These are phyloP conservation scores for Picocystis salinarum DNA, from an alignment of 139 green algal species.

Conservation along the genomic window DNA sequence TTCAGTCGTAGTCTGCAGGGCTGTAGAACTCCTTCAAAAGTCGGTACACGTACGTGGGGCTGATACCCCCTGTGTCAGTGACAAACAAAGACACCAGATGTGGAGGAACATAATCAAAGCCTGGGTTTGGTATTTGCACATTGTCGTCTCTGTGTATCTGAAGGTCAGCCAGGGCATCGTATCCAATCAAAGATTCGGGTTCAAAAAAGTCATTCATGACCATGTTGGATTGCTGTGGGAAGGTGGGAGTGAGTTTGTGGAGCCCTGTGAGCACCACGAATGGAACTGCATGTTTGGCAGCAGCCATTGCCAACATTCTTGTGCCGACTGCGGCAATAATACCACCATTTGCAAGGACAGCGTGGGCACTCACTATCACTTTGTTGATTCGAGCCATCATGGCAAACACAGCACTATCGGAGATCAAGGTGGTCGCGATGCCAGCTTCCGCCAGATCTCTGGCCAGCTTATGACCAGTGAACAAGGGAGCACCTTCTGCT, in stretches of 20 bases:
- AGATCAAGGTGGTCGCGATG: conserved; percentile 67
- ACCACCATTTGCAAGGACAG: conserved; percentile 84
- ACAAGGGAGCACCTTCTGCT: conserved; percentile 66
- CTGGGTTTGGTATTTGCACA: conserved; percentile 66
- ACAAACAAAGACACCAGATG: conserved; percentile 65
- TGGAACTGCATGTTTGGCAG: conserved; percentile 64
- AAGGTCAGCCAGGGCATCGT: conserved; percentile 8
- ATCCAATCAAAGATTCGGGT: conserved; percentile 13
- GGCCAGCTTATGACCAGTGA: conserved; percentile 72
- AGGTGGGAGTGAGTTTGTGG: conserved; percentile 82
- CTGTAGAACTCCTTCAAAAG: conserved; percentile 71
- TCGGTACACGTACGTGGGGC: conserved; percentile 61
- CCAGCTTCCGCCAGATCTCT: conserved; percentile 44
- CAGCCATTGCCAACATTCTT: conserved; percentile 58
- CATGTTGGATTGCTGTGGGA: conserved; percentile 69
- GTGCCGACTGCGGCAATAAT: conserved; percentile 44
- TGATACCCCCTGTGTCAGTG: conserved; percentile 66
- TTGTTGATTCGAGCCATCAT: conserved; percentile 14
- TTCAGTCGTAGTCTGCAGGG: conserved; percentile 38
- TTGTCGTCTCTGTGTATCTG: conserved; percentile 13
- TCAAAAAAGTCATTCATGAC: conserved; percentile 45
- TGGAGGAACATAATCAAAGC: conserved; percentile 86
- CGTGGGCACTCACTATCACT: conserved; percentile 72
- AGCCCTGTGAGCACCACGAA: conserved; percentile 80
- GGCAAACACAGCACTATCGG: background rate